Percentiles rank a stretch among this genome's conserved stretches.
Conservation (phyloP, 768 basidiomycete species). For the Psilocybe subaeruginosa region DNA sequence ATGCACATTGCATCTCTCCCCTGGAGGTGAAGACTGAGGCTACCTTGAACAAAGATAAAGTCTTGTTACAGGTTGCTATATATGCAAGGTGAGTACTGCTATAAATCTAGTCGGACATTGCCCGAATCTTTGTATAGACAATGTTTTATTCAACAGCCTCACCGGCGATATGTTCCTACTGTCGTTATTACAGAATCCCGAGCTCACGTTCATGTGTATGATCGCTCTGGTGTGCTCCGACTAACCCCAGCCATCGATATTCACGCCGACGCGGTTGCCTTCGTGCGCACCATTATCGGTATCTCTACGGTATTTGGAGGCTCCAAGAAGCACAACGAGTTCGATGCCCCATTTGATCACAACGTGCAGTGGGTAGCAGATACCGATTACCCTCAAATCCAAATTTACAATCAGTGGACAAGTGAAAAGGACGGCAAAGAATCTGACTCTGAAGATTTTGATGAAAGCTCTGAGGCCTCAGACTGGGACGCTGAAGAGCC, state of each 20-base stretch:
- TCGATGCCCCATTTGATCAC: background rate
- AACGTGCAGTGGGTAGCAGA: background rate
- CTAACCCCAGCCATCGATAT: background rate
- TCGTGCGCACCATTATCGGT: background rate
- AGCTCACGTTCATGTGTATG: background rate
- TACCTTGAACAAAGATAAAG: background rate
- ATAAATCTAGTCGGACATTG: background rate
- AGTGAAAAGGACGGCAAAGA: no score
- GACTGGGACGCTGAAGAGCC: no score
- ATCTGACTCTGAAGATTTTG: no score
- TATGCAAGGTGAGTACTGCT: background rate
- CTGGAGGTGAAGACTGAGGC: background rate
- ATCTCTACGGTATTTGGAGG: background rate
- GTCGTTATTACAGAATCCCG: background rate
- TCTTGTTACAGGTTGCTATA: background rate
- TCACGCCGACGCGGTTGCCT: background rate
- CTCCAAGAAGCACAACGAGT: background rate
- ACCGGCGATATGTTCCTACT: background rate
- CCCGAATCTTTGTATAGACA: background rate
- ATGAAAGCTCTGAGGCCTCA: no score
- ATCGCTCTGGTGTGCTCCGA: background rate
- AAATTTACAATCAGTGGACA: no score
- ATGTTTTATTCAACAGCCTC: background rate
- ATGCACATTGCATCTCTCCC: background rate
- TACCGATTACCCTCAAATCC: no score